Evolutionary conservation across 2,329 filamentous ascomycete species (phyloP), one percentile per base, ranked within the genome.

Genomic region (Dactylella cylindrospora): DNA sequence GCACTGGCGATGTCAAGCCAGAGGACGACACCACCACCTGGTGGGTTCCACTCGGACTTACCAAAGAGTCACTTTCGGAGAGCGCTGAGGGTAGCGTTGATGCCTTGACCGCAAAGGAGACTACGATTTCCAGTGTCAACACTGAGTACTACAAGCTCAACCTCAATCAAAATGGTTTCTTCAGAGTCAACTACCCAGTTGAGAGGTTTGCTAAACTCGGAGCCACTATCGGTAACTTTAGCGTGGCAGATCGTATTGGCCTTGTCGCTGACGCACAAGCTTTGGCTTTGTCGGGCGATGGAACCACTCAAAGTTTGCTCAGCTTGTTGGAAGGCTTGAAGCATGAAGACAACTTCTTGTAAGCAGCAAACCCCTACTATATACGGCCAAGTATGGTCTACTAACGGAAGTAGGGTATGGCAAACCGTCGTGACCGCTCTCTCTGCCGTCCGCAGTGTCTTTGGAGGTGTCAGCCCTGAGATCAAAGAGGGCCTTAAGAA

Each of bases 71-170:
- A 29, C 79, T 84, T 17, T 76, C 84, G 25, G 20, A 54, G 26
- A 43, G 32, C 10, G 28, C 57, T 25, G 39, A 41, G 15, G 75
- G 82, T 26, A 81, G 80, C 5, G 77, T 85, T 47, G 77, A 84
- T 55, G 84, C 88, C 45, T 77, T 98, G 36, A 86, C 84, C 0
- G 76, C 80, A 53, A 96, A 88, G 75, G 80, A 87, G 68, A 84
- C 89, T 51, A 90, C 83, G 9, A 81, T 97, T 54, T 78, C 80
- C 41, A 84, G 85, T 61, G 77, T 95, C 54, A 82, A 89, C 67
- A 80, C 85, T 38, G 80, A 82, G 31, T 96, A 95, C 73, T 98
- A 97, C 76, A 94, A 95, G 76, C 78, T 98, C 69, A 98, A 98
- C 77, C 84, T 85, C 62, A 83, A 91, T 51, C 86, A 91, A 57